These are phyloP conservation scores for Sungouiozyma ichnusensis DNA, from an alignment of 805 yeast genomes.

Conservation along the genomic window DNA sequence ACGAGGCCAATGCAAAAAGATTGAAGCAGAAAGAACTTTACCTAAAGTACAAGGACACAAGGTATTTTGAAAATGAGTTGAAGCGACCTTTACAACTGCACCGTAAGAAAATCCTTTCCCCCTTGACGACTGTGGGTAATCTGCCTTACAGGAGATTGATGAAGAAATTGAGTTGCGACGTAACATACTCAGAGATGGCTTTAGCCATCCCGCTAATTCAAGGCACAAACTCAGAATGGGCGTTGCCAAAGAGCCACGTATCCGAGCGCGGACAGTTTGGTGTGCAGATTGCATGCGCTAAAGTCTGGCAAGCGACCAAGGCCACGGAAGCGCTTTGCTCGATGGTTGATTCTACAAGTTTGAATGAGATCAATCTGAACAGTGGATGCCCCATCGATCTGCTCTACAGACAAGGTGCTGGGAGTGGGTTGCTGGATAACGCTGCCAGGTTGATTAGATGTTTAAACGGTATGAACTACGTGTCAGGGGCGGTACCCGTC, in stretches of 20 bases:
- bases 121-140: slow-evolving; percentile 95
- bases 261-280: slow-evolving; percentile 84
- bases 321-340: slow-evolving; percentile 61
- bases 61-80: slow-evolving; percentile 59
- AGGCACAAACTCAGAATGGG: slow-evolving; percentile 95
- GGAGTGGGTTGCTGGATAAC: slow-evolving; percentile 84
- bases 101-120: slow-evolving; percentile 81
- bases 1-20: slow-evolving; percentile 25
- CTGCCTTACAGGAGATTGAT: slow-evolving; percentile 88
- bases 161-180: slow-evolving; percentile 83
- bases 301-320: slow-evolving; percentile 88
- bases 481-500: slow-evolving; percentile 82
- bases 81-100: slow-evolving; percentile 62
- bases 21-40: slow-evolving; percentile 25
- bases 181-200: slow-evolving; percentile 95
- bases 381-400: slow-evolving; percentile 98
- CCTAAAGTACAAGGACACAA: slow-evolving; percentile 56
- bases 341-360: slow-evolving; percentile 38
- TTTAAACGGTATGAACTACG: slow-evolving; percentile 78
- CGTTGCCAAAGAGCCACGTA: slow-evolving; percentile 79
- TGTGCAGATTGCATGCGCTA: slow-evolving; percentile 83
- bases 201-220: slow-evolving; percentile 73
- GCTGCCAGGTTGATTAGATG: slow-evolving; percentile 73
- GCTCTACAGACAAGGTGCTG: slow-evolving; percentile 90
- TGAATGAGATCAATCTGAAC: slow-evolving; percentile 82